These are phyloP conservation scores for Alternaria gansuensis DNA, from an alignment of 2,329 filamentous ascomycete genomes.

Conservation along the genomic window DNA sequence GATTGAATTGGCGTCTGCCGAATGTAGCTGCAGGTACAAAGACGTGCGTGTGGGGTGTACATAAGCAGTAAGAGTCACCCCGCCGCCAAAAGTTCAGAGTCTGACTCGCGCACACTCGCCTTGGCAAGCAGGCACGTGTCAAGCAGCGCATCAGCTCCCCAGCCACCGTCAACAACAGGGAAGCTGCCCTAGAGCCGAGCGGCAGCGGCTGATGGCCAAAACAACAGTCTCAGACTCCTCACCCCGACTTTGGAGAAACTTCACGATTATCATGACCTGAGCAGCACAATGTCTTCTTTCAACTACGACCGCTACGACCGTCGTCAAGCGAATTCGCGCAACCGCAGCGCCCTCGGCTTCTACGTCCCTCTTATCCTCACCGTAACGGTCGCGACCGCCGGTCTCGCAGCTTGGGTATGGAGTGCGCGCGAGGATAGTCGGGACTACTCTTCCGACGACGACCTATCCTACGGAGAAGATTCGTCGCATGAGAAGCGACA, in stretches of 20 bases:
- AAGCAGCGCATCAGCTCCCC: constrained; percentile 10
- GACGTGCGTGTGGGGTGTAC: constrained; percentile 17
- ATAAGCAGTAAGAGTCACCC: constrained; percentile 34
- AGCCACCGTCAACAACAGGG: constrained; percentile 20
- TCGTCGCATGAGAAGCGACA: constrained; percentile 30
- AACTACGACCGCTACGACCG: constrained; percentile 65
- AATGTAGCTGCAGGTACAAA: constrained; percentile 24
- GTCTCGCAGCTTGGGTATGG: constrained; percentile 91
- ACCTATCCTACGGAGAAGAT: constrained; percentile 56
- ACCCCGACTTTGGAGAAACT: constrained; percentile 16
- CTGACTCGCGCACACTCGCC: constrained; percentile 26
- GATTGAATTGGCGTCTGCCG: background rate
- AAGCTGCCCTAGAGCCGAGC: constrained; percentile 7
- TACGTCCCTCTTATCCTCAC: constrained; percentile 91
- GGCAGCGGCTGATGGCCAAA: constrained; percentile 12
- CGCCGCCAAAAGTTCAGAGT: constrained; percentile 23
- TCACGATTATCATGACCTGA: constrained; percentile 27
- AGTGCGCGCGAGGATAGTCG: constrained; percentile 82
- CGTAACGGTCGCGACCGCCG: constrained; percentile 84
- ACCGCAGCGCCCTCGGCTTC: constrained; percentile 72
- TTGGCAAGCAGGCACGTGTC: constrained; percentile 20
- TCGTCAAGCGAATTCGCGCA: constrained; percentile 62
- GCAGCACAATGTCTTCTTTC: constrained; percentile 48
- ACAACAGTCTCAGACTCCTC: constrained; percentile 6
- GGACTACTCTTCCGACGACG: constrained; percentile 67